Base-by-base conservation (phyloP, 257 asterid genomes). In the Echium plantagineum region DNA sequence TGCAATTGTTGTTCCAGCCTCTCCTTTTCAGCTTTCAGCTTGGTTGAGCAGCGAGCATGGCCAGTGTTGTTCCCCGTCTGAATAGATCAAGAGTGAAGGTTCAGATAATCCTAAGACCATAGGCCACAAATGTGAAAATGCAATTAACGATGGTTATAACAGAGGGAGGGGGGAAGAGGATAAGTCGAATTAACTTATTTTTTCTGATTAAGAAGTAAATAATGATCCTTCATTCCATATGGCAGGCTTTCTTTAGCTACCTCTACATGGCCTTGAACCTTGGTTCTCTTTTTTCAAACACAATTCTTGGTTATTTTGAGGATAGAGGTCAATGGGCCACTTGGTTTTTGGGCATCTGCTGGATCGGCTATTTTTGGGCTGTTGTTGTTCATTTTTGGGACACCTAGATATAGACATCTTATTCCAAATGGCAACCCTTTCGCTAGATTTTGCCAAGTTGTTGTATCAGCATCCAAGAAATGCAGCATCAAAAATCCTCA, bases 1-100 rank as follows among this genome's bases (percentile, higher is more conserved):
- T 85, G 85, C 16, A 90, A 75, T 79, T 90, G 95, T 71, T 78
- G 87, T 77, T 83, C 98, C 63, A 90, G 83, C 79, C 83, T 90
- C 72, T 90, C 96, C 80, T 90, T 85, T 81, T 90, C 94, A 51
- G 66, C 77, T 82, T 87, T 90, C n/a, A 90, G 78, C 83, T 90
- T 75, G 87, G 96, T 70, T 85, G 95, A 48, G n/a, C n/a, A n/a
- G n/a, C 98, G 89, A 58, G n/a, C n/a, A n/a, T n/a, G n/a, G n/a
- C n/a, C n/a, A 90, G 94, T 77, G 12, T 75, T 87, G 73, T 87
- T 87, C 84, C 87, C 95, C 51, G 80, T 71, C 98, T 90, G 74
- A 67, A 68, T 48, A 72, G 26, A 54, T 59, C 56, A 60, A 19
- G 53, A 42, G 53, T 55, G 20, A 60, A 21, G 24, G 16, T 19